These are phyloP conservation scores for Moesziomyces parantarcticus DNA, from an alignment of 1,284 basidiomycete genomes.

Conservation along the genomic window DNA sequence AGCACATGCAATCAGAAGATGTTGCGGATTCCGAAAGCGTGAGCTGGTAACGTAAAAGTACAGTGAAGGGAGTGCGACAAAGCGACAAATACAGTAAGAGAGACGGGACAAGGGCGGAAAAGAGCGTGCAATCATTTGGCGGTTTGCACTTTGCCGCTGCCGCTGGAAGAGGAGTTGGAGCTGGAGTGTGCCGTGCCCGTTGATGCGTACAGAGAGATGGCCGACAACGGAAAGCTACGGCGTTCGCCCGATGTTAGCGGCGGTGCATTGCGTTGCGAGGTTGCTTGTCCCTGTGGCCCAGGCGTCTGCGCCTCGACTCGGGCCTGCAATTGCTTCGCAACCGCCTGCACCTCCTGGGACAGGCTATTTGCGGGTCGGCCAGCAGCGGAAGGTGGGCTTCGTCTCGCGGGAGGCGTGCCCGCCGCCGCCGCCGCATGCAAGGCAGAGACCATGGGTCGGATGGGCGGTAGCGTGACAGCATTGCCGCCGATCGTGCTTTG, in stretches of 20 bases:
- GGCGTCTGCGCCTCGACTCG: slow-evolving; percentile 45
- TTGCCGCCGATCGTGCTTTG: slow-evolving; percentile 5
- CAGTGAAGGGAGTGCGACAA: slow-evolving; percentile 5
- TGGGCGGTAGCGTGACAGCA: slow-evolving; percentile 4
- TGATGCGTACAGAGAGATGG: slow-evolving; percentile 44
- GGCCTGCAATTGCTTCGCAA: slow-evolving; percentile 42
- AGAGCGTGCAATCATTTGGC: slow-evolving; percentile 13
- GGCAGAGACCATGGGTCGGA: slow-evolving; percentile 4
- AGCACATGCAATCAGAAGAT: neutral
- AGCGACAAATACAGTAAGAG: slow-evolving; percentile 19
- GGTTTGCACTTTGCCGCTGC: slow-evolving; percentile 13
- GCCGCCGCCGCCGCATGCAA: slow-evolving; percentile 8
- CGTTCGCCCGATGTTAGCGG: slow-evolving; percentile 26
- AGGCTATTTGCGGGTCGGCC: slow-evolving; percentile 21
- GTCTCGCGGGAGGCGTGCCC: neutral
- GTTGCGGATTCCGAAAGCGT: neutral
- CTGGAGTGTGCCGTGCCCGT: slow-evolving; percentile 25
- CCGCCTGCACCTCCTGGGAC: slow-evolving; percentile 43
- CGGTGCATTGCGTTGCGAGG: slow-evolving; percentile 13
- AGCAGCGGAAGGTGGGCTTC: neutral
- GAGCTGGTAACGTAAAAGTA: neutral
- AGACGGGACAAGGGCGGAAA: neutral
- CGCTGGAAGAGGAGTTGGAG: slow-evolving; percentile 17
- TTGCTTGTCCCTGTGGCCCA: slow-evolving; percentile 7
- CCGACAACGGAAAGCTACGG: slow-evolving; percentile 34